These are phyloP conservation scores for Ehretia macrophylla DNA, from an alignment of 257 asterid genomes.

Conservation along the genomic window DNA sequence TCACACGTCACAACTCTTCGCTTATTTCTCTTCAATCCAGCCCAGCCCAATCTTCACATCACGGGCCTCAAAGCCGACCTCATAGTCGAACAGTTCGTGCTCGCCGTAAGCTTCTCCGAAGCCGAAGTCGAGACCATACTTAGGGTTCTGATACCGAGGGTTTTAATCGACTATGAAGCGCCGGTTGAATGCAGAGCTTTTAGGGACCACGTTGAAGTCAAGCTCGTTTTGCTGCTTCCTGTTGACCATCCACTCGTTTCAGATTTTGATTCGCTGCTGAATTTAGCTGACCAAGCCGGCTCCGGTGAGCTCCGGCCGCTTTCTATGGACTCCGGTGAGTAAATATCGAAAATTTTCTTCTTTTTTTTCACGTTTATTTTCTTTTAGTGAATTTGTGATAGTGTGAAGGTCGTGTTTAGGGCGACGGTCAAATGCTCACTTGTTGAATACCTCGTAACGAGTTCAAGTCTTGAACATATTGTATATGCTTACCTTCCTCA, in stretches of 20 bases:
- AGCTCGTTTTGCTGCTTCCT: constrained; percentile 69
- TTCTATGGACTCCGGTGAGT: constrained; percentile 57
- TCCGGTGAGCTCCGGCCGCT: constrained; percentile 34
- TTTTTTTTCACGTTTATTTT: background rate
- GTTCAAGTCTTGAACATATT: no score
- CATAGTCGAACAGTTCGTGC: constrained; percentile 37
- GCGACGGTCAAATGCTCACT: no score
- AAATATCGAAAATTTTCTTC: background rate
- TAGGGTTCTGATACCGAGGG: constrained; percentile 61
- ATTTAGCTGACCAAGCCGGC: constrained; percentile 3
- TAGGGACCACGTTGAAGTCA: constrained; percentile 76
- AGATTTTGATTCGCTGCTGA: constrained; percentile 38
- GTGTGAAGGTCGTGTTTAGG: background rate
- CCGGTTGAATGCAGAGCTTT: constrained; percentile 46
- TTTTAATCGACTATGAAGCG: constrained; percentile 63
- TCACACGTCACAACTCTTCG: constrained; percentile 22
- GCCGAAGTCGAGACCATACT: constrained; percentile 28
- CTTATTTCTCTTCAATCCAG: constrained; percentile 23
- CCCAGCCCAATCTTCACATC: constrained; percentile 24
- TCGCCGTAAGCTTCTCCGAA: constrained; percentile 41
- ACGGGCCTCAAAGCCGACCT: constrained; percentile 39
- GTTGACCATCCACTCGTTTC: constrained; percentile 80
- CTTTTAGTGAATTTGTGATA: background rate
- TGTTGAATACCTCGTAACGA: no score
- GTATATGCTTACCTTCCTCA: no score